phyloP scores from a whole-genome alignment of 345 rosid species.

The Reutealis trisperma region DNA sequence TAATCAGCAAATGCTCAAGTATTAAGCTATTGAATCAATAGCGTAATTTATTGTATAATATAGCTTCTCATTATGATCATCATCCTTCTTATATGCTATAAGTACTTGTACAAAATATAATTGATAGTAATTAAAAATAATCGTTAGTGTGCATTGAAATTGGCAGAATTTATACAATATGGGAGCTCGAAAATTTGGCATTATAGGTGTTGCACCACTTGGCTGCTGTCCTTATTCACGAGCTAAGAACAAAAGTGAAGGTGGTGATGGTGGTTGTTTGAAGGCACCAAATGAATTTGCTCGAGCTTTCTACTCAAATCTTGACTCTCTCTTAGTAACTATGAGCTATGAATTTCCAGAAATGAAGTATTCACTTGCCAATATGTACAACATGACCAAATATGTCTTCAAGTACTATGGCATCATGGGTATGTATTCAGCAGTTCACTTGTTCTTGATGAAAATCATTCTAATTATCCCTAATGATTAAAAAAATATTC shows the following conservation, averaged over 20 bases:
- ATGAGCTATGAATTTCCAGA: constrained; percentile 19
- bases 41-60: too few species aligned
- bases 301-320: background rate
- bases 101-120: too few species aligned
- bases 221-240: constrained; percentile 47
- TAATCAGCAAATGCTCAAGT: too few species aligned
- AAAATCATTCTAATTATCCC: too few species aligned
- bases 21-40: background rate
- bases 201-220: constrained; percentile 29
- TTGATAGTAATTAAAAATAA: too few species aligned
- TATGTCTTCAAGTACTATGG: background rate
- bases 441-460: too few species aligned
- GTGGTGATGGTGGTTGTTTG: constrained; percentile 20
- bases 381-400: constrained; percentile 26
- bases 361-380: constrained; percentile 38
- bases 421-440: background rate
- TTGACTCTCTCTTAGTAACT: background rate
- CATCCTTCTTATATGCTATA: too few species aligned
- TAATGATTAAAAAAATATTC: too few species aligned
- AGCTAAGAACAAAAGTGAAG: background rate
- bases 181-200: constrained; percentile 50
- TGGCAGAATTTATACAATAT: constrained; percentile 36
- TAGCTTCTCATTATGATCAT: too few species aligned
- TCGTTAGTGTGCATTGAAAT: background rate
- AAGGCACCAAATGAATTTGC: constrained; percentile 28